These are phyloP conservation scores for Beauveria pseudobassiana DNA, from an alignment of 2,329 filamentous ascomycete genomes.

Conservation along the genomic window DNA sequence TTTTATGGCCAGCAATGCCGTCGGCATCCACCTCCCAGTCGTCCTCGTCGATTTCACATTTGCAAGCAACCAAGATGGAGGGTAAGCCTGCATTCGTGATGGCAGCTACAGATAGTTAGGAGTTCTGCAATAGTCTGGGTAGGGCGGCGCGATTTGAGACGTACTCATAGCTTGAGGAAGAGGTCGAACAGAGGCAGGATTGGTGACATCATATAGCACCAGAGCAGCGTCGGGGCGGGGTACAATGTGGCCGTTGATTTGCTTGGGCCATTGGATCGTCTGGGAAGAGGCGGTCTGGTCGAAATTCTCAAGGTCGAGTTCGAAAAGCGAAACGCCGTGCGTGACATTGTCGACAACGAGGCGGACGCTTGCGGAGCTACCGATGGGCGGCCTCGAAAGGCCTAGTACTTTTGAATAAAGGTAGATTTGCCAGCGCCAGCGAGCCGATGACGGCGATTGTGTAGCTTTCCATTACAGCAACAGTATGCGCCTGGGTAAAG, in stretches of 20 bases:
- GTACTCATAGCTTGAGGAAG: conserved; percentile 73
- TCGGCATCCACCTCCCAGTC: conserved; percentile 64
- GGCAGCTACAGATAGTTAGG: conserved; percentile 47
- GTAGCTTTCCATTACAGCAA: conserved; percentile 47
- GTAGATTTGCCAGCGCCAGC: conserved; percentile 61
- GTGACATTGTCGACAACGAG: conserved; percentile 51
- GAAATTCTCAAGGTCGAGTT: conserved; percentile 59
- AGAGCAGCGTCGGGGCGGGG: conserved; percentile 77
- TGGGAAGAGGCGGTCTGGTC: conserved; percentile 46
- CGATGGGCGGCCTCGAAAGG: conserved; percentile 43
- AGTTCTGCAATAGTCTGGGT: conserved; percentile 1
- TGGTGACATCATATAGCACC: conserved; percentile 81
- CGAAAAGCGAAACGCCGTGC: conserved; percentile 54
- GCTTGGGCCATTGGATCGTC: conserved; percentile 59
- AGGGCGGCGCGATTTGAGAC: conserved; percentile 27
- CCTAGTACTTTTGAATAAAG: conserved; percentile 57
- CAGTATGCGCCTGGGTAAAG: conserved; percentile 20
- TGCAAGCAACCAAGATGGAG: conserved; percentile 76
- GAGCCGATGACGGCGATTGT: conserved; percentile 62
- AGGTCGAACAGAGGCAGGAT: conserved; percentile 64
- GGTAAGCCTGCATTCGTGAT: conserved; percentile 67
- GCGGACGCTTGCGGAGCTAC: conserved; percentile 48
- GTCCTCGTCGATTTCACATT: conserved; percentile 72
- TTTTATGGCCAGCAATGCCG: conserved; percentile 51
- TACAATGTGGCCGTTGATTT: conserved; percentile 61